Base-by-base conservation (phyloP, 2,329 filamentous ascomycete species). In the Hypoxylon sp. region DNA sequence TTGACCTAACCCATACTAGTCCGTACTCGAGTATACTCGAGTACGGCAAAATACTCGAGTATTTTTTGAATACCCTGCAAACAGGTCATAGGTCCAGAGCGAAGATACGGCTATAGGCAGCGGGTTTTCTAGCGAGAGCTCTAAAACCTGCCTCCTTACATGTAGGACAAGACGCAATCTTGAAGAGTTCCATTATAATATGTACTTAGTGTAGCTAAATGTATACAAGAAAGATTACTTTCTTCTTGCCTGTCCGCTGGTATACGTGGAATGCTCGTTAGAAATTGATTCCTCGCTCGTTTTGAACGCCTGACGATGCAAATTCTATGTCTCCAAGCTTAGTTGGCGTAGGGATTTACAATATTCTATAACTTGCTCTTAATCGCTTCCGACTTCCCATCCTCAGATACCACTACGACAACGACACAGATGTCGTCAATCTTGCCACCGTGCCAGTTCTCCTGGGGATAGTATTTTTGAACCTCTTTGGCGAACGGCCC, bases 401-500 rank as follows among this genome's bases (percentile, higher is more conserved):
- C 88, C 72, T 94, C 90, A 7, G 93, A 89, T 0, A 93, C 93
- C 30, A 97, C 83, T 32, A 90, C 89, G 13, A 94, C 90, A 55
- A 99, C 84, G 3, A 93, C 93, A 75, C 93, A 95, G 65, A 99
- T 98, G 79, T 99, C 96, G 78, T 99, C 96, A 19, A 97, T 88
- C 80, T 99, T 99, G 57, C 96, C 96, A 63, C 96, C 96, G 64
- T 89, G 89, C 89, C 93, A 99, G 64, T 90, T 88, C 79, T 98
- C 95, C 38, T 90, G 85, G 0, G 96, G 95, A 73, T 93, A 97
- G 76, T 92, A 90, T 76, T 90, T 92, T 78, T 96, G 93, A 19
- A 98, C 93, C 79, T 98, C 94, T 80, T 93, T 97, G 43, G 96
- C 94, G 79, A 99, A 99, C 0, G 96, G 96, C 0, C 95, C 94